Conservation (phyloP, 1,139 yeast species). For the Nakaseomyces delphensis region DNA sequence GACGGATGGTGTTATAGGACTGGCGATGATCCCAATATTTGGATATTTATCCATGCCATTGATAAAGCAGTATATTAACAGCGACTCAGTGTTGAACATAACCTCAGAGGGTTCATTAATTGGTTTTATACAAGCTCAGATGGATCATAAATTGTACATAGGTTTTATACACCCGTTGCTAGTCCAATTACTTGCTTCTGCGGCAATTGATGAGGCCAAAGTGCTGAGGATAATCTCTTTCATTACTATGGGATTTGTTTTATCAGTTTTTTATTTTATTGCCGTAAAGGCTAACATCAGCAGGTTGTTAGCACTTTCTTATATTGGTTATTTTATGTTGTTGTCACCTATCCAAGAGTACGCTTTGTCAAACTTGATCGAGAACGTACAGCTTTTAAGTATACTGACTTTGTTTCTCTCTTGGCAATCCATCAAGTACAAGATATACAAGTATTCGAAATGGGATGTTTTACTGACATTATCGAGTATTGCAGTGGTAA, state of each 20-base stretch:
- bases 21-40: background rate
- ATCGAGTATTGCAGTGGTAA: background rate
- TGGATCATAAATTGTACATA: background rate
- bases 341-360: background rate
- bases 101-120: background rate
- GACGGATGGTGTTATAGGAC: background rate
- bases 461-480: background rate
- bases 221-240: background rate
- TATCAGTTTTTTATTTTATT: background rate
- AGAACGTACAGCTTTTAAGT: background rate
- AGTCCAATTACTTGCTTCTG: background rate
- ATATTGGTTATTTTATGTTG: background rate
- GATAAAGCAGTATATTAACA: background rate
- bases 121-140: background rate
- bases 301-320: background rate
- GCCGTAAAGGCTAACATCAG: background rate
- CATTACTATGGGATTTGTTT: background rate
- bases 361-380: background rate
- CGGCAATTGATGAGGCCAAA: background rate
- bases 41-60: background rate
- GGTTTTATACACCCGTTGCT: background rate
- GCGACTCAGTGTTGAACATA: background rate
- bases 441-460: background rate
- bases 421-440: constrained; percentile 2
- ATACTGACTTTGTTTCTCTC: background rate